Percentiles rank a stretch among this genome's conserved stretches.
Evolutionary conservation across 306 rosid species (phyloP).

Genomic region (Castanea mollissima): DNA sequence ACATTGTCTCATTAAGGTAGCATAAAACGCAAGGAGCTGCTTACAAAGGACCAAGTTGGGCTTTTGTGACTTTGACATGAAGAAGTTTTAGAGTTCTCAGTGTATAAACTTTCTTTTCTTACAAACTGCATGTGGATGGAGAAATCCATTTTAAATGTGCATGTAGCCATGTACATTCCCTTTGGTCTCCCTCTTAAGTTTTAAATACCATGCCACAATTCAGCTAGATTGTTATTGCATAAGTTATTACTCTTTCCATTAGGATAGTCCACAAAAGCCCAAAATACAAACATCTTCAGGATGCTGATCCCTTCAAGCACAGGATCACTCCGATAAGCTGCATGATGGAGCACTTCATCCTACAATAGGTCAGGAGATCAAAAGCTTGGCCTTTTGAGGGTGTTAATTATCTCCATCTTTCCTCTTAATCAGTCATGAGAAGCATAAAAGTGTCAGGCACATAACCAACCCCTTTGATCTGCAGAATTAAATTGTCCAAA

Average conservation of each 20-base stretch:
- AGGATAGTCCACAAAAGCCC: neutral
- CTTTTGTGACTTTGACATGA: too few relatives aligned
- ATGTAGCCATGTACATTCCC: too few relatives aligned
- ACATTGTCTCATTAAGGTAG: too few relatives aligned
- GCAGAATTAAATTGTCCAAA: conserved; percentile 49
- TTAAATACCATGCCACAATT: too few relatives aligned
- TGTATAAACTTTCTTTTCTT: too few relatives aligned
- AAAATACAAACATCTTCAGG: neutral
- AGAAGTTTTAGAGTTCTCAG: too few relatives aligned
- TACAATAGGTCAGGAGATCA: neutral
- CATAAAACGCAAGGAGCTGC: too few relatives aligned
- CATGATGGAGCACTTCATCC: neutral
- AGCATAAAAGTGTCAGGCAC: conserved; percentile 29
- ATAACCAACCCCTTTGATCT: conserved; percentile 51
- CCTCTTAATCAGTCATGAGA: conserved; percentile 28
- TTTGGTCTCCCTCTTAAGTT: too few relatives aligned
- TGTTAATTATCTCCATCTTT: conserved; percentile 10
- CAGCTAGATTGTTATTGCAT: too few relatives aligned
- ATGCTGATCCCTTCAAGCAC: neutral
- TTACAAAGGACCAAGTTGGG: too few relatives aligned
- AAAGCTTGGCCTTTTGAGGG: conserved; percentile 9
- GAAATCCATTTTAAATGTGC: too few relatives aligned
- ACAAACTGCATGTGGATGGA: too few relatives aligned
- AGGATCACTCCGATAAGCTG: neutral
- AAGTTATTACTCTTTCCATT: neutral